phyloP scores from a whole-genome alignment of 1,139 yeast species.

The Suhomyces guaymorum region DNA sequence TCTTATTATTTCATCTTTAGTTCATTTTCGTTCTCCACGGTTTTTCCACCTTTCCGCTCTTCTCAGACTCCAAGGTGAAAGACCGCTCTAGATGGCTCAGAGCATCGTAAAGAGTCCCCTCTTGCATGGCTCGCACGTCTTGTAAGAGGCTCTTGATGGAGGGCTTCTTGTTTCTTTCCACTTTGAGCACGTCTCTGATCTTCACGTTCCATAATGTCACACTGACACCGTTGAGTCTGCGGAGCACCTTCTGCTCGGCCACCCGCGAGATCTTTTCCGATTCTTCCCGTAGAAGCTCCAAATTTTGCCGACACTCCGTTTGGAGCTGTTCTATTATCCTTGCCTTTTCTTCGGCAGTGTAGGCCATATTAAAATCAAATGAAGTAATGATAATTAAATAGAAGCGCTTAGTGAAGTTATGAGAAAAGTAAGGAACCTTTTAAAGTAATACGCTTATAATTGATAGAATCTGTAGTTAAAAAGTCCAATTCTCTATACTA shows the following conservation, averaged over 20 bases:
- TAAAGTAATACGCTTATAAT: no score
- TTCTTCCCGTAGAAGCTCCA: conserved; percentile 19
- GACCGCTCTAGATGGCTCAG: conserved; percentile 8
- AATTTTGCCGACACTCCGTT: conserved; percentile 21
- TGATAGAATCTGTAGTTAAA: no score
- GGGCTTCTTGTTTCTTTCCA: conserved; percentile 45
- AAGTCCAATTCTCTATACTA: no score
- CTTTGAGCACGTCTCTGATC: conserved; percentile 39
- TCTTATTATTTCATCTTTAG: neutral
- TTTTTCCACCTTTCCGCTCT: neutral
- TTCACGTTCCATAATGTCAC: conserved; percentile 43
- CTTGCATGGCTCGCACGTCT: conserved; percentile 29
- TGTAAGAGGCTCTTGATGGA: conserved; percentile 28
- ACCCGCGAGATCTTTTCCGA: conserved; percentile 20
- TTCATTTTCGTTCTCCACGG: neutral
- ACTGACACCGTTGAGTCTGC: conserved; percentile 43
- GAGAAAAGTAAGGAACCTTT: no score
- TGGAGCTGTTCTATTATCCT: conserved; percentile 32
- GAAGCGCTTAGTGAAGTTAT: no score
- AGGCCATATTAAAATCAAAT: no score
- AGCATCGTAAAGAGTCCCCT: conserved; percentile 5
- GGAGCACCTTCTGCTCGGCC: conserved; percentile 31
- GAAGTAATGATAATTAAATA: no score
- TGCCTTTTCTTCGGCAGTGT: conserved; percentile 40
- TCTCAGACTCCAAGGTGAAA: no score